Conservation (phyloP, 495 filamentous ascomycete species). For the Lophiostoma macrostomum region DNA sequence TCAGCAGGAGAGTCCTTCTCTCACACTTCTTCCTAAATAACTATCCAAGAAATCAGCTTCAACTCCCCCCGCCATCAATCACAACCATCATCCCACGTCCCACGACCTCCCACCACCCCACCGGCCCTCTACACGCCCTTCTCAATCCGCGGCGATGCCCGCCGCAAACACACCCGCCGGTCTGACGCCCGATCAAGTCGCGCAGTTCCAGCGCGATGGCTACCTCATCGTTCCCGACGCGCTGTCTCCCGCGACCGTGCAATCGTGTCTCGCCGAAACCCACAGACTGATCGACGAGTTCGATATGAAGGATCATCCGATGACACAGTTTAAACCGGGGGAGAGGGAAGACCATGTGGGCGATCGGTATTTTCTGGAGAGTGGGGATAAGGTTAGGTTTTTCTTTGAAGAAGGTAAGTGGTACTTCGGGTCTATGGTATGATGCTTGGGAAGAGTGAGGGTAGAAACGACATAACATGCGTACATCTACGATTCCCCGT, state of each 20-base stretch:
- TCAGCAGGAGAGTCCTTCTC: too few species aligned
- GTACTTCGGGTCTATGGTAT: too few species aligned
- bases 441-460: too few species aligned
- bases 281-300: conserved; percentile 70
- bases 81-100: too few species aligned
- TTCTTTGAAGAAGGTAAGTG: conserved; percentile 84
- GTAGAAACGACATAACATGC: too few species aligned
- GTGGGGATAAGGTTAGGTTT: conserved; percentile 87
- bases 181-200: conserved; percentile 69
- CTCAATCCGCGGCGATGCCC: background rate
- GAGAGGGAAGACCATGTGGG: conserved; percentile 66
- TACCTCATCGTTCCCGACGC: conserved; percentile 85
- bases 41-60: too few species aligned
- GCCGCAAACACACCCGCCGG: conserved; percentile 37
- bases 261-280: conserved; percentile 70
- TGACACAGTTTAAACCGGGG: conserved; percentile 89
- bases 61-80: too few species aligned
- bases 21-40: too few species aligned
- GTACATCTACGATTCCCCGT: too few species aligned
- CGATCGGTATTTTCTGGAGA: conserved; percentile 89
- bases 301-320: conserved; percentile 73
- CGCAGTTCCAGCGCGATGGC: conserved; percentile 73
- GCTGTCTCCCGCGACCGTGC: conserved; percentile 61
- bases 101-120: too few species aligned
- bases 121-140: too few species aligned